phyloP scores from a whole-genome alignment of 805 yeast genomes.

The Saturnispora kantuleensis region DNA sequence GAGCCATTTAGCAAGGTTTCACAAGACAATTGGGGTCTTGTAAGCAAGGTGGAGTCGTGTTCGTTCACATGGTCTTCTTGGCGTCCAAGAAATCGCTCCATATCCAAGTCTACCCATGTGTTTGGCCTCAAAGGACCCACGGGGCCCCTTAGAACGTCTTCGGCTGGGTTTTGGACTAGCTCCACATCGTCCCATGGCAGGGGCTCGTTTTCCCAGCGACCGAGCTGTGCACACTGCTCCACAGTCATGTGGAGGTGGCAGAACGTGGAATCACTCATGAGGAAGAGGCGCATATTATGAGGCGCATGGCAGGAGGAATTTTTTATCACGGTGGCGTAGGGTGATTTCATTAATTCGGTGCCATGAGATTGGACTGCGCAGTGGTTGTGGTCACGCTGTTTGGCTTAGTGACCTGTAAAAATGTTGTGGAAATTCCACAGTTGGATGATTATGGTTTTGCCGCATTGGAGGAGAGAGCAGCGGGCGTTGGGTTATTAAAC shows the following conservation, averaged over 20 bases:
- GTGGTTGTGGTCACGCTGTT: neutral
- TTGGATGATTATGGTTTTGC: constrained; percentile 8
- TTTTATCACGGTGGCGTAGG: no score
- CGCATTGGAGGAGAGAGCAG: neutral
- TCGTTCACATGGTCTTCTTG: no score
- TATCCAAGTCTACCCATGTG: neutral
- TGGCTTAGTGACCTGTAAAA: neutral
- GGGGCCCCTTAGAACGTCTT: neutral
- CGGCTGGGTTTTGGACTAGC: neutral
- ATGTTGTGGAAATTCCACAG: neutral
- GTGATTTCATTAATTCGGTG: no score
- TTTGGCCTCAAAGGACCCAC: neutral
- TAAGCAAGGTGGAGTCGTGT: no score
- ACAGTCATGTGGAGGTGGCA: neutral
- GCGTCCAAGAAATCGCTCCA: neutral
- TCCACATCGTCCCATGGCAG: constrained; percentile 6
- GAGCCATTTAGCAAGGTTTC: no score
- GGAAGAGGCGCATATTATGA: neutral
- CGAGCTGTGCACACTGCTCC: neutral
- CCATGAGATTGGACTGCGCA: neutral
- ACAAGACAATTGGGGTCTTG: no score
- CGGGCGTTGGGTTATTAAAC: neutral
- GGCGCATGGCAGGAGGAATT: no score
- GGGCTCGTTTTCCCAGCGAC: neutral
- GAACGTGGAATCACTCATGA: neutral